A percentile compares a stretch with the other conserved stretches of the same genome.
phyloP scores from a whole-genome alignment of 495 filamentous ascomycete species.

The Neurospora tetraspora region DNA sequence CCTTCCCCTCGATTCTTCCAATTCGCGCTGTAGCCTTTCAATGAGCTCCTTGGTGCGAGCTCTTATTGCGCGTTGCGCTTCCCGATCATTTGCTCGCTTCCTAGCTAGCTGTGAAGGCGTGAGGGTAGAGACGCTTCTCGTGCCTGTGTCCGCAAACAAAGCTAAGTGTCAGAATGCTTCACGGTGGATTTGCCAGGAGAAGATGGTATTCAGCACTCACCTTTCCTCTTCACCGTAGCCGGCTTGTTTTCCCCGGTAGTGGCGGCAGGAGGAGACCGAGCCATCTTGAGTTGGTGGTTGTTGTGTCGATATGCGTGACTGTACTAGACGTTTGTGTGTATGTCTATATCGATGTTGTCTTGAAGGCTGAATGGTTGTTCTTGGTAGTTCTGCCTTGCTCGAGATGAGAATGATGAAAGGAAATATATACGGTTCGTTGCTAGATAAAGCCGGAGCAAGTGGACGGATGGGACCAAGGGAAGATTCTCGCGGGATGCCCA shows the following conservation, averaged over 20 bases:
- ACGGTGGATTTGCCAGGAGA: neutral
- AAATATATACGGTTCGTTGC: neutral
- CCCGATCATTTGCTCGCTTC: slow-evolving; percentile 82
- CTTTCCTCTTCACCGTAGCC: slow-evolving; percentile 23
- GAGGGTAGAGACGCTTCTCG: slow-evolving; percentile 61
- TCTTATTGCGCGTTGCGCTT: slow-evolving; percentile 78
- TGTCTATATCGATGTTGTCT: neutral
- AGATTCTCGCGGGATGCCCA: neutral
- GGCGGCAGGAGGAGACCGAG: slow-evolving; percentile 14
- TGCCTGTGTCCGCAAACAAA: slow-evolving; percentile 28
- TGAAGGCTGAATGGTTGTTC: neutral
- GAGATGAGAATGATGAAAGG: neutral
- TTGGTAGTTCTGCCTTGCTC: neutral
- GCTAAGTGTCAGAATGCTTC: neutral
- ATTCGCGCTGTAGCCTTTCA: slow-evolving; percentile 59
- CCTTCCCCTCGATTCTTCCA: slow-evolving; percentile 44
- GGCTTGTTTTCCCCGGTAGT: slow-evolving; percentile 14
- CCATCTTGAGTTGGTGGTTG: slow-evolving; percentile 1
- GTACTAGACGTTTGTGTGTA: neutral
- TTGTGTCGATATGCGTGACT: neutral
- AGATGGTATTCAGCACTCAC: slow-evolving; percentile 8
- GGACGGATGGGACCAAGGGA: neutral
- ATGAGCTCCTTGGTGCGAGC: slow-evolving; percentile 76
- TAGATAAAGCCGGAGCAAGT: neutral
- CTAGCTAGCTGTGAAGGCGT: slow-evolving; percentile 62